Evolutionary conservation across 2,329 filamentous ascomycete genomes (phyloP).

Genomic region (Apiospora rasikravindrae): DNA sequence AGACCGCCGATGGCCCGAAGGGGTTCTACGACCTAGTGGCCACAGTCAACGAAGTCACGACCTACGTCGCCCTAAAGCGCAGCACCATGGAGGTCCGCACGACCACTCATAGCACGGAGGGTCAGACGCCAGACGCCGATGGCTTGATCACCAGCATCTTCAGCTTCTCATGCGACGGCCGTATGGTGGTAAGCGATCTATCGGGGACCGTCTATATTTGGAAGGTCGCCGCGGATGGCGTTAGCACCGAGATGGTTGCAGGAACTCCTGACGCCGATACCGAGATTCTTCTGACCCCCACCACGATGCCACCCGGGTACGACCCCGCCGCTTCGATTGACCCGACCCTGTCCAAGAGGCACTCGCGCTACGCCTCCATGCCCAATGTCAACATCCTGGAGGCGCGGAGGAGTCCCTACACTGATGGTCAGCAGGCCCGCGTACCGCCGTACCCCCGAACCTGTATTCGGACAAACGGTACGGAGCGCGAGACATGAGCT

Average conservation of each 20-base stretch:
- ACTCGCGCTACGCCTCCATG: neutral
- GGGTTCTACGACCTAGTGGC: neutral
- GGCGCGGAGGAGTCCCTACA: neutral
- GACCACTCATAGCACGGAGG: neutral
- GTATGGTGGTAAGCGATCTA: neutral
- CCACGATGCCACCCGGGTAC: neutral
- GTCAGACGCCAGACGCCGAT: neutral
- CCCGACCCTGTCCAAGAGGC: neutral
- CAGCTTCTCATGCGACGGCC: conserved; percentile 16
- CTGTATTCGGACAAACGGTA: neutral
- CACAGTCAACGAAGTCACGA: neutral
- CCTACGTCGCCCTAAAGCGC: neutral
- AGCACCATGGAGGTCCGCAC: conserved; percentile 12
- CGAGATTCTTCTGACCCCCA: neutral
- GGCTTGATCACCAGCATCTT: conserved; percentile 19
- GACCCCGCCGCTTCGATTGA: neutral
- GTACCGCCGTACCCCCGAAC: neutral
- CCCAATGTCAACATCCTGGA: neutral
- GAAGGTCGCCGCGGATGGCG: neutral
- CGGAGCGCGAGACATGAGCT: neutral
- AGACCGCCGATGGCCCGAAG: neutral
- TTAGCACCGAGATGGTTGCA: neutral
- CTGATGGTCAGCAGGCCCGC: neutral
- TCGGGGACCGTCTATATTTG: conserved; percentile 8
- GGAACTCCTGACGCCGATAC: neutral